A percentile compares a stretch with the other conserved stretches of the same genome.
These are phyloP conservation scores for Phytopythium montanum DNA, from an alignment of 352 stramenopile genomes.

Conservation along the genomic window DNA sequence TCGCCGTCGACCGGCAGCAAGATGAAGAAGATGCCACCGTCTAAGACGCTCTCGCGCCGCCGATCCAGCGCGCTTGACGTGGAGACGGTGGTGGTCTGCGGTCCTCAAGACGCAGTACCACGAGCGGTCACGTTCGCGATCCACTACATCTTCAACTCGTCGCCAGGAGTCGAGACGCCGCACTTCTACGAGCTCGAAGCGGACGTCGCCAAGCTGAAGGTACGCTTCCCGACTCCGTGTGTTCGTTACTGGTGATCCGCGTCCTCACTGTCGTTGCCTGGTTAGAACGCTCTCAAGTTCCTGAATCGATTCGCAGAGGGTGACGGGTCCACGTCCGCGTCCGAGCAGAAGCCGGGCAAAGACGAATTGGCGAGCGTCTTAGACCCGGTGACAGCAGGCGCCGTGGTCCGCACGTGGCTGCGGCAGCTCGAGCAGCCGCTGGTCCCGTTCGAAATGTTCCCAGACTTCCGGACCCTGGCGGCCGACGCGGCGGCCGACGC, in stretches of 20 bases:
- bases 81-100: slow-evolving; percentile 39
- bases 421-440: slow-evolving; percentile 61
- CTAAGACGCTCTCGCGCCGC: slow-evolving; percentile 25
- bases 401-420: slow-evolving; percentile 62
- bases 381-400: slow-evolving; percentile 52
- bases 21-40: slow-evolving; percentile 21
- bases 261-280: background rate
- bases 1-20: slow-evolving; percentile 16
- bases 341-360: slow-evolving; percentile 43
- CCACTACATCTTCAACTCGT: slow-evolving; percentile 83
- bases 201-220: slow-evolving; percentile 48
- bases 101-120: slow-evolving; percentile 44
- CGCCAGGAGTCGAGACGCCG: slow-evolving; percentile 69
- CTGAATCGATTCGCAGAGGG: slow-evolving; percentile 54
- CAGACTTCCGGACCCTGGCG: slow-evolving; percentile 50
- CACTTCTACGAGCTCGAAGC: slow-evolving; percentile 67
- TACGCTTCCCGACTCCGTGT: slow-evolving; percentile 10
- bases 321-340: background rate
- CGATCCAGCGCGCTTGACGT: slow-evolving; percentile 40
- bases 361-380: slow-evolving; percentile 57
- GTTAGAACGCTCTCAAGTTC: slow-evolving; percentile 42
- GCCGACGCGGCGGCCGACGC: slow-evolving; percentile 32
- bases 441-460: slow-evolving; percentile 60
- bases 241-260: slow-evolving; percentile 9
- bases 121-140: slow-evolving; percentile 56